Percentiles rank a stretch among this genome's conserved stretches.
These are phyloP conservation scores for Pyrus bretschneideri DNA, from an alignment of 306 rosid genomes.

Conservation along the genomic window DNA sequence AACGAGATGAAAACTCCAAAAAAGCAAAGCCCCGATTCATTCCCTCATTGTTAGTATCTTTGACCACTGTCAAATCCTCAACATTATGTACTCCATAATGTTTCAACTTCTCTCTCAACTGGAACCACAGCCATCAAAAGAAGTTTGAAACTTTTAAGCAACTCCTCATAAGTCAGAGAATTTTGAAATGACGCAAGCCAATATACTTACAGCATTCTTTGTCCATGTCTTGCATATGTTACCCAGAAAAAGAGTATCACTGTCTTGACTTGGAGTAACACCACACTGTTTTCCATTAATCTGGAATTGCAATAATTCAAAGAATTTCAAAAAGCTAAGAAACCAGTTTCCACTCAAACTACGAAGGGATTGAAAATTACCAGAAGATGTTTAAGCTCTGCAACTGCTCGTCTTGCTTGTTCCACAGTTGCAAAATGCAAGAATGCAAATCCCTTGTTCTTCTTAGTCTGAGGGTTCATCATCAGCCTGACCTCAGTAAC, in stretches of 20 bases:
- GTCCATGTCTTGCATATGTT: slow-evolving; percentile 97
- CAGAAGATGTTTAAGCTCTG: slow-evolving; percentile 77
- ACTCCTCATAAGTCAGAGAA: slow-evolving; percentile 13
- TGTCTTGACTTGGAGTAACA: slow-evolving; percentile 94
- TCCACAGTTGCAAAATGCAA: slow-evolving; percentile 83
- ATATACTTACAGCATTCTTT: slow-evolving; percentile 84
- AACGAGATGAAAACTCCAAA: slow-evolving; percentile 84
- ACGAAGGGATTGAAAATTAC: slow-evolving; percentile 44
- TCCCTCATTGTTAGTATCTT: slow-evolving; percentile 84
- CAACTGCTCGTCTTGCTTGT: slow-evolving; percentile 83
- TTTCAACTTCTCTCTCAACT: slow-evolving; percentile 89
- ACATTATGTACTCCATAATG: slow-evolving; percentile 89
- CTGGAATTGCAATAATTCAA: slow-evolving; percentile 58
- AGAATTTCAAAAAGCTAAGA: slow-evolving; percentile 18
- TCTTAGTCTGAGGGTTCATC: slow-evolving; percentile 95
- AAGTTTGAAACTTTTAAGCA: slow-evolving; percentile 26
- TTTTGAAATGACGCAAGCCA: slow-evolving; percentile 15
- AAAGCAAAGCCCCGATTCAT: slow-evolving; percentile 94
- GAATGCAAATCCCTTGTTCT: slow-evolving; percentile 97
- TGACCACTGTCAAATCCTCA: slow-evolving; percentile 87
- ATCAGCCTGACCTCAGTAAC: slow-evolving; percentile 87
- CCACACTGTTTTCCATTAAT: slow-evolving; percentile 95
- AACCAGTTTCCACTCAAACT: slow-evolving; percentile 21
- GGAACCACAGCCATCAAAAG: slow-evolving; percentile 33
- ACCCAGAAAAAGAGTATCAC: slow-evolving; percentile 93